phyloP scores from a whole-genome alignment of 176 grass and related monocot genomes.

The Ampelocalamus luodianensis region DNA sequence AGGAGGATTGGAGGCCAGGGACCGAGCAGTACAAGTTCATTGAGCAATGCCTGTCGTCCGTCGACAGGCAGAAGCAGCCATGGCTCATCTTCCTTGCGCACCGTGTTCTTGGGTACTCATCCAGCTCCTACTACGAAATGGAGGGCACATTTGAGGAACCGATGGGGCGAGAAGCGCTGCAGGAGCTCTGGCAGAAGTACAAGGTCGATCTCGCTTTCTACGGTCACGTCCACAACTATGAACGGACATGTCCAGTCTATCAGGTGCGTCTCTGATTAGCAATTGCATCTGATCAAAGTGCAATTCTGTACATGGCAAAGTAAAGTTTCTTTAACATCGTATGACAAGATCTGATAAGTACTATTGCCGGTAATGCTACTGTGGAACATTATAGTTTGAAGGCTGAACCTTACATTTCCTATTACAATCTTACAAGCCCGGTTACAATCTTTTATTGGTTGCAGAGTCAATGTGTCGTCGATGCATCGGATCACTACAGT shows the following conservation, averaged over 20 bases:
- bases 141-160: constrained; percentile 74
- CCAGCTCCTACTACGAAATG: constrained; percentile 42
- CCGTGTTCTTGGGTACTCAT: constrained; percentile 78
- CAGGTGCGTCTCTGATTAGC: constrained; percentile 47
- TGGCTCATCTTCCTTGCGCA: constrained; percentile 84
- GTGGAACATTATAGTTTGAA: not conserved
- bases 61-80: constrained; percentile 69
- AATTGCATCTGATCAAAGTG: not conserved
- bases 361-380: not conserved
- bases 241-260: constrained; percentile 78
- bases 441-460: constrained; percentile 22
- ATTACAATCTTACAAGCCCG: not conserved
- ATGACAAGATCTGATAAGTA: not conserved
- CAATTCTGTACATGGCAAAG: not conserved
- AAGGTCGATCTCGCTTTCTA: constrained; percentile 77
- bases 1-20: constrained; percentile 77
- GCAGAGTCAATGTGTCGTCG: constrained; percentile 65
- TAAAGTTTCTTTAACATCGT: not conserved
- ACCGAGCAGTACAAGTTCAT: constrained; percentile 73
- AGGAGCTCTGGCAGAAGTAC: constrained; percentile 81
- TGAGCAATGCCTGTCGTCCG: constrained; percentile 65
- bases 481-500: constrained; percentile 58
- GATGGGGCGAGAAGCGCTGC: constrained; percentile 67
- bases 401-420: constrained; percentile 26
- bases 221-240: constrained; percentile 78